Base-by-base conservation (phyloP, 345 rosid genomes). In the Pseudoturritis turrita region DNA sequence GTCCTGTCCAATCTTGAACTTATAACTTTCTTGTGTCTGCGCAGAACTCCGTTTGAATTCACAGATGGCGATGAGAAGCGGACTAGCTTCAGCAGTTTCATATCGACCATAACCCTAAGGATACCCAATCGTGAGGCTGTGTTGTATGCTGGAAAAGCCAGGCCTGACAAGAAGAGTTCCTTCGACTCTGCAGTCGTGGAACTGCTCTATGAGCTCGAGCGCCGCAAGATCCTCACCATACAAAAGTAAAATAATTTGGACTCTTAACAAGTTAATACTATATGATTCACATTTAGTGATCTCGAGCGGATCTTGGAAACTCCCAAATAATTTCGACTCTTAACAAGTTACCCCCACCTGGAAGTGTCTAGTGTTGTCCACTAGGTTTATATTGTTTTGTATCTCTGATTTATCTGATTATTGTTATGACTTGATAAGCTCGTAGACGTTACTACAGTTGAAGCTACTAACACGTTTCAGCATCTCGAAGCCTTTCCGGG, bases 121-220 rank as follows among this genome's bases (percentile, higher is more conserved):
- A 66, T 91, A 54, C 91, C 96, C 0, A 59, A 59, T 10, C 73
- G 28, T 6, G 92, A 92, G n/a, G 40, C 28, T 25, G 71, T 87
- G 28, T 76, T 77, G 72, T 84, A 84, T 66, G 46, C 69, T 0
- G 96, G 99, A 37, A 88, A 84, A 21, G 79, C 84, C 19, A 88
- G 80, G 74, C 83, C 96, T 10, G 96, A 95, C 75, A 95, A 95
- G 88, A 91, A 89, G 73, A 82, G 89, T 44, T 88, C 98, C 0
- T 86, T 26, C 0, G 99, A 91, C 78, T 87, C 93, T 12, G 99
- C 99, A 14, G 88, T 90, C 5, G 73, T 88, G 4, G 50, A 65
- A 19, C 41, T 89, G 77, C 86, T 95, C 35, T 41, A 81, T 3
- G 85, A 85, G 78, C 93, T 95, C 29, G 71, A 83, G 78, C 68